These are phyloP conservation scores for Trametes pubescens DNA, from an alignment of 1,284 basidiomycete genomes.

Conservation along the genomic window DNA sequence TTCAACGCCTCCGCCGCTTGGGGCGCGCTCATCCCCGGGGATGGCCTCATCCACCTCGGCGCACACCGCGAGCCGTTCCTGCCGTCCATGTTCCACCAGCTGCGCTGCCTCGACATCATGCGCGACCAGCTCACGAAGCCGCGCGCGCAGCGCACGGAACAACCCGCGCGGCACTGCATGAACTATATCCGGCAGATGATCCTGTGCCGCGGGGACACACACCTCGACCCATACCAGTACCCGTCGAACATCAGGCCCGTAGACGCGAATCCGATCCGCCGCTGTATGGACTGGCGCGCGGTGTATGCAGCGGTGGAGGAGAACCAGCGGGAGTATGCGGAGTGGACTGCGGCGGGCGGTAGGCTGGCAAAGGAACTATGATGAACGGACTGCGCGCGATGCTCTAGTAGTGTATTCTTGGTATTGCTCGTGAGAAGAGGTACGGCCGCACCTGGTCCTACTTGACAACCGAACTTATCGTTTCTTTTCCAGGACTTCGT, in stretches of 20 bases:
- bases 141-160: slow-evolving; percentile 23
- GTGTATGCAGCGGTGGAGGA: slow-evolving; percentile 34
- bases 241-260: slow-evolving; percentile 32
- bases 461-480: no score
- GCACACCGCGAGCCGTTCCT: slow-evolving; percentile 30
- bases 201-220: slow-evolving; percentile 35
- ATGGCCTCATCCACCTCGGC: slow-evolving; percentile 33
- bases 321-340: slow-evolving; percentile 30
- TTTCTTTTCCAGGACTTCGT: no score
- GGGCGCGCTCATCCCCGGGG: slow-evolving; percentile 32
- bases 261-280: slow-evolving; percentile 30
- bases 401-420: background rate
- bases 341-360: slow-evolving; percentile 7
- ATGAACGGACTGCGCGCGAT: background rate
- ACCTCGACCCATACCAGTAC: slow-evolving; percentile 37
- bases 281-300: slow-evolving; percentile 36
- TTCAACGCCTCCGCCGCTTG: slow-evolving; percentile 31
- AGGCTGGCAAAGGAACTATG: background rate
- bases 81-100: slow-evolving; percentile 36
- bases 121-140: slow-evolving; percentile 32
- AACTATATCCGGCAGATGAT: slow-evolving; percentile 37
- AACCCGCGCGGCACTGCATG: slow-evolving; percentile 35
- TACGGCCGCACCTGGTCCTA: background rate
- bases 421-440: background rate
- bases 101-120: slow-evolving; percentile 37